Evolutionary conservation across 352 stramenopile species (phyloP), one percentile per base, ranked within the genome.

Genomic region (Aphanomyces invadans): DNA sequence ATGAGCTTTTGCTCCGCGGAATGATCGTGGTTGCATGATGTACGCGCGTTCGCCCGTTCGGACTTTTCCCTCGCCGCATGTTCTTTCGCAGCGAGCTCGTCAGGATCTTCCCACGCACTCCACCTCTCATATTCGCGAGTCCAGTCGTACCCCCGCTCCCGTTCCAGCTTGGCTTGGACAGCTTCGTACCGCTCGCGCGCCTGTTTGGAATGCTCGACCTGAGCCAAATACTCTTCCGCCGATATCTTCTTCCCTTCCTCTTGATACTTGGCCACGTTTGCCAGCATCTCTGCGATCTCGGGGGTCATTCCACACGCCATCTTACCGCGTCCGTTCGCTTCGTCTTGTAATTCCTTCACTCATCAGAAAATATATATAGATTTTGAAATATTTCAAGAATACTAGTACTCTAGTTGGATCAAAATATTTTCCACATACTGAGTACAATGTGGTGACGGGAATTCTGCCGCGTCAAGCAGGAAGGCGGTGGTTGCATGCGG

Each of bases 1-100:
- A 94, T 94, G 52, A 94, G 73, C 67, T 82, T 86, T 78, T 92
- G 83, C 73, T 94, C 85, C 26, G 85, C 83, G 55, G 85, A 94
- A 73, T 94, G 85, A 71, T 94, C 85, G 70, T 94, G 85, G 65
- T 90, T 86, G 74, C 85, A 94, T 32, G 78, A 74, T 28, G 86
- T 76, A 26, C 71, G 67, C 55, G 78, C 76, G 0, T 70, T 42
- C 0, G 79, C 78, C 0, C 80, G 78, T 52, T 85, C 79, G 25
- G 77, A 80, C 65, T 84, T 87, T 15, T 85, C 80, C 23, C 81
- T 70, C 38, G 80, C 78, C 29, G 79, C 74, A 60, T 86, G 75
- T 51, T 94, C 81, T 31, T 82, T 73, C 29, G 71, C 76, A 19
- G 77, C 82, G 12, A 92, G 76, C 70, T 92, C 85, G 51, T 94